A percentile compares a stretch with the other conserved stretches of the same genome.
These are phyloP conservation scores for Cyphellophora europaea DNA, from an alignment of 2,329 filamentous ascomycete genomes.

Conservation along the genomic window DNA sequence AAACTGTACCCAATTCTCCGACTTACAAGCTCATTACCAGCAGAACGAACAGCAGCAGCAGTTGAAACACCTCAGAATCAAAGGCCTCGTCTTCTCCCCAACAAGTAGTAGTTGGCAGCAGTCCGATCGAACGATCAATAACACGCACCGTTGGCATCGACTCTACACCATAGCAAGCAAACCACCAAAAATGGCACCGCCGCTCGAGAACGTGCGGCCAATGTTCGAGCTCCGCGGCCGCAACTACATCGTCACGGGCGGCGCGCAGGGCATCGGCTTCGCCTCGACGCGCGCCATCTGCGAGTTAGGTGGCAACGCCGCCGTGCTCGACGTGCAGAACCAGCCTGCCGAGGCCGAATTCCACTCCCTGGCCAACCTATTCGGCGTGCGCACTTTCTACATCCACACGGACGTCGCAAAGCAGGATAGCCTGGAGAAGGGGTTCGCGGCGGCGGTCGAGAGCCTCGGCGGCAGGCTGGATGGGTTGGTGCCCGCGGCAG, in stretches of 20 bases:
- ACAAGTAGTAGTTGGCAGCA: background rate
- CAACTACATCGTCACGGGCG: conserved; percentile 32
- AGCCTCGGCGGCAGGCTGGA: conserved; percentile 30
- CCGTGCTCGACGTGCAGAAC: conserved; percentile 22
- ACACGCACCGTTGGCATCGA: background rate
- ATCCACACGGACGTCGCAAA: conserved; percentile 38
- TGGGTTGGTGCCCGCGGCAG: conserved; percentile 26
- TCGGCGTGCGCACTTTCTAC: conserved; percentile 35
- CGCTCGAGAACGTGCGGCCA: conserved; percentile 4
- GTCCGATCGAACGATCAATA: background rate
- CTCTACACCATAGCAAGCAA: background rate
- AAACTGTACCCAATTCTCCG: background rate
- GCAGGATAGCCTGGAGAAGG: conserved; percentile 30
- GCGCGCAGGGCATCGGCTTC: conserved; percentile 32
- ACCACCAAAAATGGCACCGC: conserved; percentile 20
- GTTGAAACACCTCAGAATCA: background rate
- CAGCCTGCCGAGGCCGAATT: conserved; percentile 26
- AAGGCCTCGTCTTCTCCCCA: background rate
- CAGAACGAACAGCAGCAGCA: too few relatives aligned
- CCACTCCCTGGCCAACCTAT: conserved; percentile 27
- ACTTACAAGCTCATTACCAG: too few relatives aligned
- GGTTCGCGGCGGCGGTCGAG: conserved; percentile 31
- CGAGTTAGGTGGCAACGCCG: conserved; percentile 33
- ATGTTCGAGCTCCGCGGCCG: conserved; percentile 26
- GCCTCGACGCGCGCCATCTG: conserved; percentile 29